Conservation (phyloP, 179 eudicot species). For the Carnegiea gigantea region DNA sequence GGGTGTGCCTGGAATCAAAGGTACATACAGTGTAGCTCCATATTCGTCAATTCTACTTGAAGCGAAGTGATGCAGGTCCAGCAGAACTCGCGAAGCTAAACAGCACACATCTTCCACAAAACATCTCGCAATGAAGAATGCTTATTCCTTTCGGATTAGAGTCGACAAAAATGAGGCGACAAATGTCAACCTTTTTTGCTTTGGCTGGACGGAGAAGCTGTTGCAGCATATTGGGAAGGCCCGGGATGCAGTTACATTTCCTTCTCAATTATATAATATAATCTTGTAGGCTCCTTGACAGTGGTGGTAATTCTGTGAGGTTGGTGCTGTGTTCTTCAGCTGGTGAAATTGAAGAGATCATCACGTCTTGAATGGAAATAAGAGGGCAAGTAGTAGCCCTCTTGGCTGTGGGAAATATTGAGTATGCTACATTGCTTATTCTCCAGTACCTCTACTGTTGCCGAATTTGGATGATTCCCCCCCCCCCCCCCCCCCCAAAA, state of each 20-base stretch:
- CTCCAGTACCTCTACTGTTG: no score
- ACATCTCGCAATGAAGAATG: not conserved
- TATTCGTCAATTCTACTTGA: conserved; percentile 74
- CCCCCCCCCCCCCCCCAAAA: no score
- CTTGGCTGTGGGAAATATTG: not conserved
- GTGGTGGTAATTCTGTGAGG: not conserved
- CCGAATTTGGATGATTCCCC: no score
- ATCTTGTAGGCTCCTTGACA: not conserved
- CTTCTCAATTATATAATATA: not conserved
- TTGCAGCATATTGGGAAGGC: not conserved
- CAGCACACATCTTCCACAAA: not conserved
- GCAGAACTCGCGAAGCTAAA: not conserved
- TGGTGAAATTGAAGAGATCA: not conserved
- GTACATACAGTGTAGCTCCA: conserved; percentile 70
- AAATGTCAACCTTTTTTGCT: not conserved
- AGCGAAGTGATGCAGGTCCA: conserved; percentile 44
- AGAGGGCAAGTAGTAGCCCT: not conserved
- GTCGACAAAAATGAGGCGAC: not conserved
- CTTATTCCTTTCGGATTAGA: not conserved
- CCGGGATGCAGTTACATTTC: not conserved
- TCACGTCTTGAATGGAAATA: not conserved
- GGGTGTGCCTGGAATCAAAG: conserved; percentile 62
- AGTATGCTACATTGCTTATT: no score
- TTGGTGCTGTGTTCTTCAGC: not conserved
- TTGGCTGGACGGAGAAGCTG: not conserved